phyloP scores from a whole-genome alignment of 1,284 basidiomycete genomes.

The Inonotus hispidus region DNA sequence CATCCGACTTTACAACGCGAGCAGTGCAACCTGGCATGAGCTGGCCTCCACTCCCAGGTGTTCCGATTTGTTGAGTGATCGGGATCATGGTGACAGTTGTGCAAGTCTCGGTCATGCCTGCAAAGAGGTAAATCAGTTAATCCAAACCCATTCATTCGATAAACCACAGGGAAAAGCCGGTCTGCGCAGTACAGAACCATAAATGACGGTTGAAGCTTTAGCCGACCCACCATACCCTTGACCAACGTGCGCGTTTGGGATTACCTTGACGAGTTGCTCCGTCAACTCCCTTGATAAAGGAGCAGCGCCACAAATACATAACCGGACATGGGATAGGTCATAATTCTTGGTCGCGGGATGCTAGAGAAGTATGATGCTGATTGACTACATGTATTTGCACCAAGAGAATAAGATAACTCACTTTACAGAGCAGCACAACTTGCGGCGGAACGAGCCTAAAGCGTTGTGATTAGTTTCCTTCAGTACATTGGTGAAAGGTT shows the following conservation, averaged over 20 bases:
- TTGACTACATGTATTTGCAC: background rate
- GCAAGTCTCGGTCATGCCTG: constrained; percentile 44
- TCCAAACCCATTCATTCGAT: constrained; percentile 19
- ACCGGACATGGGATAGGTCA: constrained; percentile 55
- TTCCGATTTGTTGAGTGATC: constrained; percentile 40
- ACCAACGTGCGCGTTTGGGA: constrained; percentile 57
- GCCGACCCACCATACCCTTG: constrained; percentile 55
- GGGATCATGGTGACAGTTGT: constrained; percentile 47
- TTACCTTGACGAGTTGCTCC: constrained; percentile 43
- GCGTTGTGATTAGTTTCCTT: constrained; percentile 20
- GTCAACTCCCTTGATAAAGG: constrained; percentile 67
- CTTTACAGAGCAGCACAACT: constrained; percentile 56
- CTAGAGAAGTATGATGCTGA: constrained; percentile 32
- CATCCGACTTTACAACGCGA: constrained; percentile 56
- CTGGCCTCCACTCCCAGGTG: constrained; percentile 52
- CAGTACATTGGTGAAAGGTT: background rate
- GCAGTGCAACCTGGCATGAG: constrained; percentile 49
- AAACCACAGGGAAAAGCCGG: constrained; percentile 32
- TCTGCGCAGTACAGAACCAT: constrained; percentile 4
- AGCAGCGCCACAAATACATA: constrained; percentile 67
- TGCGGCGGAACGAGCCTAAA: constrained; percentile 63
- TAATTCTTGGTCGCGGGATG: constrained; percentile 63
- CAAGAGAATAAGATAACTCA: constrained; percentile 26
- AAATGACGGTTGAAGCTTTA: constrained; percentile 11
- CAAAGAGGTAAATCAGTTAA: constrained; percentile 1